Evolutionary conservation across 495 filamentous ascomycete genomes (phyloP).

Genomic region (Penicillium bialowiezense): DNA sequence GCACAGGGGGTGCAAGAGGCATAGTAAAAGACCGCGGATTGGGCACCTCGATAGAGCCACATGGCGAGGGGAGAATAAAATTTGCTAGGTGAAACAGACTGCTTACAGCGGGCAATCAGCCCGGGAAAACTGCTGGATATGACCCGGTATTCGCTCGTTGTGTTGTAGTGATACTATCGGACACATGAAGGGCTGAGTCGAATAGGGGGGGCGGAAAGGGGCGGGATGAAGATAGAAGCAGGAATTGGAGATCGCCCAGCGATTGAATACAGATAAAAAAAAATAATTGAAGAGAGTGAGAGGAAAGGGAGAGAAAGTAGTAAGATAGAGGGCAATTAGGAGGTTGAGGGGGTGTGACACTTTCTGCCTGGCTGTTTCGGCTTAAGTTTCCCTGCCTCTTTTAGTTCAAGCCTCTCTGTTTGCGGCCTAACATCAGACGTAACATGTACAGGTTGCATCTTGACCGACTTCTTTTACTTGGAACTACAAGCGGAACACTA

Average conservation of each 20-base stretch:
- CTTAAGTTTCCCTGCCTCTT: not conserved
- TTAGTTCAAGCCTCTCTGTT: not conserved
- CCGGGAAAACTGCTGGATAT: constrained; percentile 24
- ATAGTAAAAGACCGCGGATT: constrained; percentile 87
- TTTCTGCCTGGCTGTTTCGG: constrained; percentile 8
- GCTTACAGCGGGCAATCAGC: constrained; percentile 25
- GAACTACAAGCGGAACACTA: no score
- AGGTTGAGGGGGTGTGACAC: constrained; percentile 3
- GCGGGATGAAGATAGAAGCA: not conserved
- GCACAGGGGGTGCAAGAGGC: constrained; percentile 79
- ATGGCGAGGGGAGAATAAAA: constrained; percentile 25
- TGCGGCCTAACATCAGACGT: not conserved
- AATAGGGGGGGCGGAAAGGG: constrained; percentile 18
- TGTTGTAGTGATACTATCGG: constrained; percentile 28
- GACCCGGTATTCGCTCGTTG: constrained; percentile 21
- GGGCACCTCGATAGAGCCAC: constrained; percentile 57
- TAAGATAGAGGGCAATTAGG: constrained; percentile 4
- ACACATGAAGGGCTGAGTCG: constrained; percentile 43
- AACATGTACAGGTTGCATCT: not conserved
- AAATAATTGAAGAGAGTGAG: constrained; percentile 6
- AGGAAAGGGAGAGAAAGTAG: constrained; percentile 8
- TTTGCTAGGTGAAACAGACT: not conserved
- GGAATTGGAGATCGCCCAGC: constrained; percentile 34
- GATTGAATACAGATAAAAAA: constrained; percentile 19
- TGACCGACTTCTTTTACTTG: constrained; percentile 1